These are phyloP conservation scores for Tulasnella sp. DNA, from an alignment of 768 basidiomycete species.

Conservation along the genomic window DNA sequence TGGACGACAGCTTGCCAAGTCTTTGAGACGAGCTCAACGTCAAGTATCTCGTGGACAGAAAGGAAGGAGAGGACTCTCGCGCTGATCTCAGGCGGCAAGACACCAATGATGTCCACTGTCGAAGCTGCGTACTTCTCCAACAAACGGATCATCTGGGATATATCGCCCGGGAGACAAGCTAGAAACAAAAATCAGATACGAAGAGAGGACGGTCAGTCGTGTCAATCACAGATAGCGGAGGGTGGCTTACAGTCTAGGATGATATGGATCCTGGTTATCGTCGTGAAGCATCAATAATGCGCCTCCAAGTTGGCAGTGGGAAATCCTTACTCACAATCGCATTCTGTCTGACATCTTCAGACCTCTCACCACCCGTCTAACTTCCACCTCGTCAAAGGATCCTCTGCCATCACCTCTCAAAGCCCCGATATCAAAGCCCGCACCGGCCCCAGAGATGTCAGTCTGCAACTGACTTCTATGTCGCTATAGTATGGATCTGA, in stretches of 20 bases:
- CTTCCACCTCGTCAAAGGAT: conserved; percentile 59
- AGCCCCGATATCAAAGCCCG: conserved; percentile 23
- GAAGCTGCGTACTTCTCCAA: conserved; percentile 75
- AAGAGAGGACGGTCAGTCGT: too few species aligned
- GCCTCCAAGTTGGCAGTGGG: background rate
- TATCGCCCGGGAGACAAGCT: conserved; percentile 78
- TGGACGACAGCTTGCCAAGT: conserved; percentile 38
- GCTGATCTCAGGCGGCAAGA: conserved; percentile 52
- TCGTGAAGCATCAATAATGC: background rate
- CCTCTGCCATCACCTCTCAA: conserved; percentile 39
- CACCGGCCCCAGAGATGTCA: background rate
- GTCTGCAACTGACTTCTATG: conserved; percentile 8
- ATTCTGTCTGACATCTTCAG: conserved; percentile 57
- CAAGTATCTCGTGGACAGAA: conserved; percentile 50
- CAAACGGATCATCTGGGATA: conserved; percentile 69
- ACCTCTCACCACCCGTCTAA: conserved; percentile 50
- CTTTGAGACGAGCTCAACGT: conserved; percentile 40
- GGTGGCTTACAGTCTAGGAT: conserved; percentile 54
- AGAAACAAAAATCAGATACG: conserved; percentile 9
- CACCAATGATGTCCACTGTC: conserved; percentile 71
- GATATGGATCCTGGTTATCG: conserved; percentile 38
- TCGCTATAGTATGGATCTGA: background rate
- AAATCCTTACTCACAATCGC: conserved; percentile 46
- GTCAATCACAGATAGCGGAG: too few species aligned
- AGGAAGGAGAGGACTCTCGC: conserved; percentile 51